Percentiles rank a stretch among this genome's conserved stretches.
Conservation (phyloP, 208 protist genomes). For the Tetramitus jugosus region DNA sequence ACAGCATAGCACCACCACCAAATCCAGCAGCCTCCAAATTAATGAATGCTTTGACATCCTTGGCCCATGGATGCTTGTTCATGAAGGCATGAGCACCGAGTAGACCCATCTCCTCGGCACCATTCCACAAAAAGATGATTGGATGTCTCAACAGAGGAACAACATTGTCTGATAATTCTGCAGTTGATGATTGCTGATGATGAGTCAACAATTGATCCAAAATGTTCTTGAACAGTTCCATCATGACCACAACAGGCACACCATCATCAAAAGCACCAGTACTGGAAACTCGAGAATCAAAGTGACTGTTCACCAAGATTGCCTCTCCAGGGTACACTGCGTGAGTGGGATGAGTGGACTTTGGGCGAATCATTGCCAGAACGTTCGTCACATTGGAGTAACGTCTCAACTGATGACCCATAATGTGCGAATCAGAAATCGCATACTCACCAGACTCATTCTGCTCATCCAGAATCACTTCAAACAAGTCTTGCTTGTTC, state of each 20-base stretch:
- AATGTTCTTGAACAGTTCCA: background rate
- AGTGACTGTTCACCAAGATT: background rate
- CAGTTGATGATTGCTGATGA: no score
- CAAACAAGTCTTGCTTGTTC: no score
- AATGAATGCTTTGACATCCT: background rate
- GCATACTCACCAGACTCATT: no score
- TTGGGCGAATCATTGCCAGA: no score
- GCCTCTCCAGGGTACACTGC: background rate
- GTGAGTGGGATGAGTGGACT: no score
- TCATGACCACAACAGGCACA: background rate
- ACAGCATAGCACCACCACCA: background rate
- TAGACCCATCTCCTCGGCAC: slow-evolving; percentile 1
- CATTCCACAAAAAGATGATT: slow-evolving; percentile 9
- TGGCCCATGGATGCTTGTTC: background rate
- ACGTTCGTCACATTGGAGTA: no score
- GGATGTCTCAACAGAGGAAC: background rate
- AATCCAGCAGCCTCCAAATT: slow-evolving; percentile 10
- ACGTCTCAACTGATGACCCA: no score
- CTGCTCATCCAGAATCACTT: no score
- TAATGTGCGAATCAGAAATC: no score
- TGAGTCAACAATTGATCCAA: background rate
- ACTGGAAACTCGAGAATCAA: background rate
- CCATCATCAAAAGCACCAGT: slow-evolving; percentile 17
- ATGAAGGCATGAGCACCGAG: background rate
- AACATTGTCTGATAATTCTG: background rate